Evolutionary conservation across 352 stramenopile species (phyloP), one percentile per base, ranked within the genome.

Genomic region (Globisporangium recalcitrans): DNA sequence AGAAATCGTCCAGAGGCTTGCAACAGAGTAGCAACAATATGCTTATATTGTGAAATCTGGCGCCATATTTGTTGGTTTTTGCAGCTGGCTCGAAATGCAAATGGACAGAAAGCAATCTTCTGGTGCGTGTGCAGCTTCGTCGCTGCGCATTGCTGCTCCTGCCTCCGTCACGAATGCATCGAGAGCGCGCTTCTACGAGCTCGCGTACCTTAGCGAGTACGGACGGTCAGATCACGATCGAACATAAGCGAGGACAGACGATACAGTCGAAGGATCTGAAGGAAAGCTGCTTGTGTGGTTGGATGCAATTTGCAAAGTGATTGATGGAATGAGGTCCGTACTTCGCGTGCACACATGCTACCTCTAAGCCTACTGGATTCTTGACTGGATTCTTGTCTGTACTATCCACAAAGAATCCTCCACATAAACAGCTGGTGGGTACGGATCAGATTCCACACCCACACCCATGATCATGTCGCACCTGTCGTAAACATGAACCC

Each of bases 181-280:
- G 1, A 31, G 24, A 4, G 22, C 52, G 24, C 58, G 16, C 31
- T 63, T 73, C 24, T 68, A 63, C 54, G 42, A 70, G 38, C 74
- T n/a, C n/a, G n/a, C n/a, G n/a, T n/a, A n/a, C n/a, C n/a, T n/a
- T n/a, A n/a, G n/a, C n/a, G n/a, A n/a, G n/a, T n/a, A n/a, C n/a
- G n/a, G n/a, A n/a, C n/a, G n/a, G n/a, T n/a, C n/a, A n/a, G n/a
- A n/a, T n/a, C n/a, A n/a, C n/a, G n/a, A n/a, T n/a, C n/a, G n/a
- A n/a, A n/a, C n/a, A n/a, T n/a, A n/a, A n/a, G n/a, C n/a, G n/a
- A n/a, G n/a, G n/a, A n/a, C n/a, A n/a, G n/a, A n/a, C n/a, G n/a
- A n/a, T n/a, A n/a, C n/a, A n/a, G n/a, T n/a, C n/a, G n/a, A n/a
- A n/a, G n/a, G n/a, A n/a, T n/a, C n/a, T n/a, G n/a, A n/a, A n/a